Percentiles rank a stretch among this genome's conserved stretches.
Conservation (phyloP, 2,329 filamentous ascomycete genomes). For the Fusarium protoensiforme region DNA sequence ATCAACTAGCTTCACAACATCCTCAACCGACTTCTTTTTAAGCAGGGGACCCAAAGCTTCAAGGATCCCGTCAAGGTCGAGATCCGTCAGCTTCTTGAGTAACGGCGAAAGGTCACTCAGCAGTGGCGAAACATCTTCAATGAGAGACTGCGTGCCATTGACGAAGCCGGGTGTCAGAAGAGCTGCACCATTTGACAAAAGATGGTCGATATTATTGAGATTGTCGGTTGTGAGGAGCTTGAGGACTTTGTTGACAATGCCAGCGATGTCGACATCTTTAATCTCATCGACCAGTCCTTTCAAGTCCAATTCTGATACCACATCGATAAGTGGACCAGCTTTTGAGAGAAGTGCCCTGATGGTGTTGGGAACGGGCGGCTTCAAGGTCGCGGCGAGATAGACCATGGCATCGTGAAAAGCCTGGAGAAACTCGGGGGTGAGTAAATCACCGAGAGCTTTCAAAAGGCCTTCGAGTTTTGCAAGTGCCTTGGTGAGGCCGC, state of each 20-base stretch:
- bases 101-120: slow-evolving; percentile 40
- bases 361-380: slow-evolving; percentile 50
- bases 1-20: slow-evolving; percentile 43
- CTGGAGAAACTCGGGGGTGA: slow-evolving; percentile 53
- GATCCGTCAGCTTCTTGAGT: slow-evolving; percentile 38
- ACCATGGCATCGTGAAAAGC: slow-evolving; percentile 55
- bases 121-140: slow-evolving; percentile 48
- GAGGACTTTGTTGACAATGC: slow-evolving; percentile 45
- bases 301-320: slow-evolving; percentile 48
- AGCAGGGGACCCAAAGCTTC: slow-evolving; percentile 44
- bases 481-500: slow-evolving; percentile 35
- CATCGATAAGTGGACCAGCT: slow-evolving; percentile 44
- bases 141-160: slow-evolving; percentile 48
- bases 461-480: slow-evolving; percentile 39
- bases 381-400: slow-evolving; percentile 52
- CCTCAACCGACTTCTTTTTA: slow-evolving; percentile 40
- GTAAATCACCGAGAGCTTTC: slow-evolving; percentile 45
- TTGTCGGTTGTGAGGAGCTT: slow-evolving; percentile 46
- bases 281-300: slow-evolving; percentile 47
- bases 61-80: slow-evolving; percentile 47
- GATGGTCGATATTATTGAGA: slow-evolving; percentile 47
- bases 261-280: slow-evolving; percentile 46
- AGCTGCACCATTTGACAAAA: slow-evolving; percentile 51
- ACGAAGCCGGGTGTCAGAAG: slow-evolving; percentile 50
- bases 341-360: slow-evolving; percentile 42